Evolutionary conservation across 148 eudicot genomes (phyloP), one percentile per base, ranked within the genome.

Genomic region (Rhododendron simsii): DNA sequence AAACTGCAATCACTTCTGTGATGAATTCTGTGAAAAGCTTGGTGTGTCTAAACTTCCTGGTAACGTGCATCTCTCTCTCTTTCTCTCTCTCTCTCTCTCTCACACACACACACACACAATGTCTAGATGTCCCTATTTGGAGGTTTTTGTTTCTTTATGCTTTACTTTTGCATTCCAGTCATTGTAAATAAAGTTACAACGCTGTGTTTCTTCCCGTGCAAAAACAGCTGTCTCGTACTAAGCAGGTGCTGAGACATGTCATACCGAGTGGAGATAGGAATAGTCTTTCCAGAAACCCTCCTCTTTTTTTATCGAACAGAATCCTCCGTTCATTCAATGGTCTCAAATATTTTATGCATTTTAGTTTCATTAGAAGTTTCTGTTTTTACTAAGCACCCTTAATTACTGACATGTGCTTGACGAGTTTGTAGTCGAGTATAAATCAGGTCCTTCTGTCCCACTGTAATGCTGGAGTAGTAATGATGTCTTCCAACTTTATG

Each of bases 1-100:
- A 90, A 96, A 96, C 87, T 96, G 99, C 91, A 96, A 96, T 90
- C 99, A 96, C 88, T 96, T 96, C 89, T 96, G 99, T 65, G 95
- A 96, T 76, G 95, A 93, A 87, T 87, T 96, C 28, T 96, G 99
- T 87, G 98, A 96, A 85, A 92, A 91, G 83, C 92, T 96, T 83
- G 99, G 93, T 82, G 98, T 96, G 82, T 92, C 92, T 13, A 95
- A 95, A 87, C 98, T 94, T 91, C 99, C 99, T 91, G 99, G 99
- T 96, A 89, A 82, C 53, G 78, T 53, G 50, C 69, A 53, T 51
- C 35, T 13, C 47, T 23, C 15, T 3, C 50, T n/a, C 50, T 28
- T 65, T 78, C 71, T 33, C 26, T 73, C 65, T 81, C 14, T 51
- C 71, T 47, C 44, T 37, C 67, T 14, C 57, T 53, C 57, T 53